Evolutionary conservation across 176 grass and related monocot genomes (phyloP), one percentile per base, ranked within the genome.

Genomic region (Zoysia pacifica): DNA sequence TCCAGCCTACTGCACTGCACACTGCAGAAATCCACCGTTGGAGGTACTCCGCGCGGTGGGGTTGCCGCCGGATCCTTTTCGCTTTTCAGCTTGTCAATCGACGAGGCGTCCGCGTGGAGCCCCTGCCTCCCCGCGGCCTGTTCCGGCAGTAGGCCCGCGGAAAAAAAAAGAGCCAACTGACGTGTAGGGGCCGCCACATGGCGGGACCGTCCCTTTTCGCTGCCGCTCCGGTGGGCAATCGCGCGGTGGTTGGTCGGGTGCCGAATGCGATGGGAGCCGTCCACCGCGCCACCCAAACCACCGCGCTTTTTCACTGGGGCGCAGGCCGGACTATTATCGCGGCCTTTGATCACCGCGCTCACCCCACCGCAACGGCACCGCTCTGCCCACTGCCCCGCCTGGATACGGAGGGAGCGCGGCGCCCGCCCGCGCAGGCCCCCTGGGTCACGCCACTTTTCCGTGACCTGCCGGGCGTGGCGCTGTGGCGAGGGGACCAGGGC

Each of bases 241-340:
- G 18, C 56, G 74, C 60, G 69, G 52, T 74, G 7, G 84, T 20
- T 88, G 76, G 81, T 70, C 75, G 52, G 86, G 82, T 14, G 47
- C 76, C 7, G 48, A 42, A 67, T 19, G 37, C 42, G 16, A 42
- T 12, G 48, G 19, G 10, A 14, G 15, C 45, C 72, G 9, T 7
- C 51, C 62, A 4, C 40, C 42, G 15, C 69, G 38, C 47, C 59
- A 58, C 14, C 74, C 47, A 4, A 4, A 19, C 68, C 6, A 14
- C 56, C 56, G 6, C 52, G 5, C 6, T 41, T 74, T 74, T 75
- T 45, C 44, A 60, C 7, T 8, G 78, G 9, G 71, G 5, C 5
- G 28, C 11, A 38, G 13, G 9, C 50, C 9, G n/a, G 47, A 28
- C 28, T 28, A 28, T 28, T 28, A 28, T 28, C 36, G 20, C 80